Evolutionary conservation across 129 eudicot genomes (phyloP).

Genomic region (Oenanthe sinensis): DNA sequence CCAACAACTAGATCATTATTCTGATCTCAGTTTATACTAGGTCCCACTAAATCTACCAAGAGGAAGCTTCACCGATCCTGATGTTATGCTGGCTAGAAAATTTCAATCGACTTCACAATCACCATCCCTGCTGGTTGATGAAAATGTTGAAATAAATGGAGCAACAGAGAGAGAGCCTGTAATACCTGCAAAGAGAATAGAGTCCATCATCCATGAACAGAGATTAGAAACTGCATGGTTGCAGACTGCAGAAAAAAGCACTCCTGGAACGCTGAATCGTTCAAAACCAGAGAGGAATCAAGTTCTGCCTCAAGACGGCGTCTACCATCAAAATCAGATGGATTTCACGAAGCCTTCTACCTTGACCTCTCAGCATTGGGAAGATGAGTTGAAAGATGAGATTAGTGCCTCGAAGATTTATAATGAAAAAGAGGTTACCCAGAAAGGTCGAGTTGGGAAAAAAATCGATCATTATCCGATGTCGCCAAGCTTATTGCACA

Average conservation of each 20-base stretch:
- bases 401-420: conserved; percentile 51
- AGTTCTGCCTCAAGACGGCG: conserved; percentile 78
- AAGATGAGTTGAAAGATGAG: conserved; percentile 69
- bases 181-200: conserved; percentile 76
- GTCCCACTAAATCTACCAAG: conserved; percentile 25
- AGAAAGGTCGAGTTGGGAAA: conserved; percentile 42
- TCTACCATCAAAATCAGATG: conserved; percentile 28
- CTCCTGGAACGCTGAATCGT: conserved; percentile 64
- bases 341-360: conserved; percentile 27
- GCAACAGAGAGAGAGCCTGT: conserved; percentile 36
- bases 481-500: conserved; percentile 87
- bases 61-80: conserved; percentile 35
- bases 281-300: conserved; percentile 85
- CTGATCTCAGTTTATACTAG: conserved; percentile 17
- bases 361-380: conserved; percentile 48
- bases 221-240: conserved; percentile 94
- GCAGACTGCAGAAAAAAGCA: conserved; percentile 83
- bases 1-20: conserved; percentile 8
- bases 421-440: conserved; percentile 30
- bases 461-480: conserved; percentile 34
- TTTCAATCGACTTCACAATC: conserved; percentile 11
- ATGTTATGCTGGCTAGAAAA: conserved; percentile 16
- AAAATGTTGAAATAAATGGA: conserved; percentile 21
- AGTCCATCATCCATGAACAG: conserved; percentile 83
- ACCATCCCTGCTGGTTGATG: conserved; percentile 12